Evolutionary conservation across 495 filamentous ascomycete genomes (phyloP).

Genomic region (Cryomyces minteri): DNA sequence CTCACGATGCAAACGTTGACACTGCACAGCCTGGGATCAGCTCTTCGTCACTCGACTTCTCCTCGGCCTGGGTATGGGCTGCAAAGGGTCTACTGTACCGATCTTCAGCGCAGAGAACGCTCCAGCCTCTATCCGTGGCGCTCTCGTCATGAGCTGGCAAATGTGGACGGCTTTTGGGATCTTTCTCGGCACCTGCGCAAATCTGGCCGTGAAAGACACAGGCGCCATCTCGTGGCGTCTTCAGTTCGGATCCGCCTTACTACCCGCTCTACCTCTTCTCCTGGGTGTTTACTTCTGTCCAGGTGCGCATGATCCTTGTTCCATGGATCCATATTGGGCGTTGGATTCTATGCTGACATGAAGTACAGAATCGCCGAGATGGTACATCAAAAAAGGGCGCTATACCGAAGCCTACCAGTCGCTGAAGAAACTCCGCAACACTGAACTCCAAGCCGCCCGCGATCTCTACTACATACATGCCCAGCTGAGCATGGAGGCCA

Average conservation of each 20-base stretch:
- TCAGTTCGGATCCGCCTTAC: constrained; percentile 26
- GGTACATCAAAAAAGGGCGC: constrained; percentile 12
- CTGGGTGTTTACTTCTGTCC: constrained; percentile 16
- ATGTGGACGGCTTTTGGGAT: constrained; percentile 21
- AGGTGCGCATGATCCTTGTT: constrained; percentile 4
- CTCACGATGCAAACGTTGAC: no score
- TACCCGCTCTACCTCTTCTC: constrained; percentile 14
- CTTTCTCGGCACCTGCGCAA: constrained; percentile 21
- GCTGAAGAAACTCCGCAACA: constrained; percentile 25
- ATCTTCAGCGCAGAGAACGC: constrained; percentile 40
- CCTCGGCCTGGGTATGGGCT: constrained; percentile 41
- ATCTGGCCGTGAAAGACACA: constrained; percentile 14
- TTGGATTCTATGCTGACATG: no score
- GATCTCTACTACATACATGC: constrained; percentile 40
- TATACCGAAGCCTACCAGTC: constrained; percentile 25
- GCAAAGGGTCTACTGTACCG: constrained; percentile 38
- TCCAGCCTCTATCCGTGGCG: constrained; percentile 36
- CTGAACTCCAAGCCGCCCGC: constrained; percentile 30
- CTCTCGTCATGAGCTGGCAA: constrained; percentile 46
- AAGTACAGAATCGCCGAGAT: not conserved
- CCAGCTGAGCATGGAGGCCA: constrained; percentile 42
- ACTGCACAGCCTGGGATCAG: constrained; percentile 21
- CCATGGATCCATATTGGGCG: constrained; percentile 8
- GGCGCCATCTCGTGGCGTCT: constrained; percentile 24
- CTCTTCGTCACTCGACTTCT: constrained; percentile 39